A percentile compares a stretch with the other conserved stretches of the same genome.
These are phyloP conservation scores for Petunia axillaris DNA, from an alignment of 257 asterid species.

Conservation along the genomic window DNA sequence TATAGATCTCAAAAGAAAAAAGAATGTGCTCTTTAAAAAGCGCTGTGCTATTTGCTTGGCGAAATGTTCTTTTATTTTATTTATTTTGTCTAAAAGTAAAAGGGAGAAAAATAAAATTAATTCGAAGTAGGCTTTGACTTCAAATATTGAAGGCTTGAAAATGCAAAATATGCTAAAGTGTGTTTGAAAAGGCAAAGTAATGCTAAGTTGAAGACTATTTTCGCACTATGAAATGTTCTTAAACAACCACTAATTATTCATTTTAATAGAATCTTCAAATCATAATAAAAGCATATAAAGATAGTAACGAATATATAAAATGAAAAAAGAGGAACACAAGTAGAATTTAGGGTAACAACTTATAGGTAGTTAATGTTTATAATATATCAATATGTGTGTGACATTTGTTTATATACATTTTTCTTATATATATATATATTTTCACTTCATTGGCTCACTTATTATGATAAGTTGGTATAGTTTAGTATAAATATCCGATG, in stretches of 20 bases:
- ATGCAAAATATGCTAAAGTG: not conserved
- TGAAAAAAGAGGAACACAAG: not conserved
- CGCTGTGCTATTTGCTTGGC: not conserved
- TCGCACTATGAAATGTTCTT: not conserved
- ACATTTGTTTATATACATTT: no score
- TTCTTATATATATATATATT: no score
- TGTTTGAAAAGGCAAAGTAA: slow-evolving; percentile 11
- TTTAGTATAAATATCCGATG: no score
- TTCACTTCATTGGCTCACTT: no score
- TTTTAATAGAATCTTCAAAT: not conserved
- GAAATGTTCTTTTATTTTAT: not conserved
- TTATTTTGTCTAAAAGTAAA: not conserved
- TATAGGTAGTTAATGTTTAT: no score
- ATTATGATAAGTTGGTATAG: no score
- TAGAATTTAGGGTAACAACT: no score
- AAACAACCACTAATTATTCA: not conserved
- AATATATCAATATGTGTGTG: no score
- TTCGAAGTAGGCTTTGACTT: not conserved
- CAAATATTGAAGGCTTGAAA: slow-evolving; percentile 19
- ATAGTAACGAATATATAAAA: not conserved
- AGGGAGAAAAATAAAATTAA: not conserved
- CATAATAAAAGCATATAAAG: not conserved
- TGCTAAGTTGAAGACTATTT: not conserved
- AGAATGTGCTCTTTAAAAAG: not conserved
- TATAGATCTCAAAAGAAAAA: slow-evolving; percentile 4